phyloP scores from a whole-genome alignment of 1,284 basidiomycete genomes.

The Earliella scabrosa region DNA sequence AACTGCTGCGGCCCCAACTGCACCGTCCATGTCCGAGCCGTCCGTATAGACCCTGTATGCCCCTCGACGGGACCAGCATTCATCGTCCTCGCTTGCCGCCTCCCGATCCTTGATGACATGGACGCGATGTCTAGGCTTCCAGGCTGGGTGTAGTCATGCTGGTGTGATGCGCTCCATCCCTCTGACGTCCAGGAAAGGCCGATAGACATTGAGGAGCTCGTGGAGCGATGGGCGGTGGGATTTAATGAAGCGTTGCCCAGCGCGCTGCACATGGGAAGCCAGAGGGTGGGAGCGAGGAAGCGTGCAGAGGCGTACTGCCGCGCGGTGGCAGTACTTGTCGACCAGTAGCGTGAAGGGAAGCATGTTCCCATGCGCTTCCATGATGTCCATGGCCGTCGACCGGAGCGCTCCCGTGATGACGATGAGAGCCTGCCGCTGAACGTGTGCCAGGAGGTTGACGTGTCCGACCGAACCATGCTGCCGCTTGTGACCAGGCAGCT shows the following conservation, averaged over 20 bases:
- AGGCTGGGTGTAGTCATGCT: conserved; percentile 9
- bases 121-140: neutral
- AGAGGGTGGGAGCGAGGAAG: conserved; percentile 41
- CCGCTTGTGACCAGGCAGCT: conserved; percentile 6
- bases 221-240: conserved; percentile 25
- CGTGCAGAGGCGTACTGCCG: conserved; percentile 35
- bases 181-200: neutral
- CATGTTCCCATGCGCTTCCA: conserved; percentile 38
- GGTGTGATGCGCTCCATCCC: conserved; percentile 22
- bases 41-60: conserved; percentile 19
- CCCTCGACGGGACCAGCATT: neutral
- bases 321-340: conserved; percentile 28
- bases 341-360: conserved; percentile 36
- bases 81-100: neutral
- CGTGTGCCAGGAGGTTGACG: conserved; percentile 16
- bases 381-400: conserved; percentile 36
- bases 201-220: conserved; percentile 25
- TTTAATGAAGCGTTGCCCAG: conserved; percentile 14
- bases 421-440: conserved; percentile 39
- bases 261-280: conserved; percentile 5
- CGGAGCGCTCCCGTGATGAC: conserved; percentile 39
- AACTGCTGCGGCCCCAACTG: conserved; percentile 7
- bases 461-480: conserved; percentile 16
- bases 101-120: conserved; percentile 2
- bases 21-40: conserved; percentile 19